Conservation (phyloP, 2,329 filamentous ascomycete genomes). For the Fusarium sp. region DNA sequence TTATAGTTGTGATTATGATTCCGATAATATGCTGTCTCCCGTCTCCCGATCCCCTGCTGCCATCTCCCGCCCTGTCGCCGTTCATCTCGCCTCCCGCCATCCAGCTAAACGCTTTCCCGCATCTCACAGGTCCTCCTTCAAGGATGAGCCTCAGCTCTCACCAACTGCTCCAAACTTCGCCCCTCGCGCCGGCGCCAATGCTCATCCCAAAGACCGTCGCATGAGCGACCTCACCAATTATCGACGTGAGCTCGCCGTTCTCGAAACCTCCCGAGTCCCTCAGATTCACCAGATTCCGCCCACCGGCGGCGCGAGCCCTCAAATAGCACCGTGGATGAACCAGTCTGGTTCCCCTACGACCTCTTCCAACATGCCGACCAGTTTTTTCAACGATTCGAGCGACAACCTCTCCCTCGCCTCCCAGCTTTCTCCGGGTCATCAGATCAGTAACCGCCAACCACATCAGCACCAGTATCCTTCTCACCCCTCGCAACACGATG, state of each 20-base stretch:
- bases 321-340: slow-evolving; percentile 70
- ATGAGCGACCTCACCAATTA: slow-evolving; percentile 75
- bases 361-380: slow-evolving; percentile 60
- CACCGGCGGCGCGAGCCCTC: slow-evolving; percentile 64
- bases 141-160: slow-evolving; percentile 61
- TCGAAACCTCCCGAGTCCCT: slow-evolving; percentile 72
- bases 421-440: slow-evolving; percentile 78
- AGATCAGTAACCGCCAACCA: slow-evolving; percentile 51
- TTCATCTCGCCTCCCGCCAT: slow-evolving; percentile 29
- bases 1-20: neutral
- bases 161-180: slow-evolving; percentile 60
- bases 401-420: slow-evolving; percentile 72
- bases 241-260: slow-evolving; percentile 76
- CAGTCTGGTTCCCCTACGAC: slow-evolving; percentile 53
- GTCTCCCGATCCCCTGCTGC: slow-evolving; percentile 31
- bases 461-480: slow-evolving; percentile 51
- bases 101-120: slow-evolving; percentile 39
- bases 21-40: slow-evolving; percentile 26
- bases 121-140: slow-evolving; percentile 44
- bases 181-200: slow-evolving; percentile 55
- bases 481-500: slow-evolving; percentile 60
- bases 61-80: slow-evolving; percentile 31
- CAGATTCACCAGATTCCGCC: slow-evolving; percentile 66
- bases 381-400: slow-evolving; percentile 81
- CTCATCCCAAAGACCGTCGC: slow-evolving; percentile 64